phyloP scores from a whole-genome alignment of 208 protist genomes.

The Strigomonas galati region DNA sequence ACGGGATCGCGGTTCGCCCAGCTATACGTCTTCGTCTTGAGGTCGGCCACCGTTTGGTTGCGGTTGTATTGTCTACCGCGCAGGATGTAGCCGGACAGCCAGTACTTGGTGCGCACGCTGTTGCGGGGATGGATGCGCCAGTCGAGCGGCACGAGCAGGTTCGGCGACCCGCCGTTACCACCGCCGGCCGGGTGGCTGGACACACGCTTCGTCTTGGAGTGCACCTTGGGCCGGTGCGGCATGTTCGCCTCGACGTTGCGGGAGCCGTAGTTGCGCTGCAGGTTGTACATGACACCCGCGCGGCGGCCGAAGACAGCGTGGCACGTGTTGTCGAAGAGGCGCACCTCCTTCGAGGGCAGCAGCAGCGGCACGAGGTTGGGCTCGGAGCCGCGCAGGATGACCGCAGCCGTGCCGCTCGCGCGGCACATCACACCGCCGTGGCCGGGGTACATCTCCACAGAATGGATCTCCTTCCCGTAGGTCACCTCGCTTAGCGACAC shows the following conservation, averaged over 20 bases:
- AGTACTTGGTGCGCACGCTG: slow-evolving; percentile 90
- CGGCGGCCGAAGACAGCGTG: slow-evolving; percentile 87
- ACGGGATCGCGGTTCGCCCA: slow-evolving; percentile 89
- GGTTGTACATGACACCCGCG: slow-evolving; percentile 87
- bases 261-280: slow-evolving; percentile 75
- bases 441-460: slow-evolving; percentile 90
- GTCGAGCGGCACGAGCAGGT: slow-evolving; percentile 88
- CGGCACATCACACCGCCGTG: slow-evolving; percentile 83
- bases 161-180: slow-evolving; percentile 81
- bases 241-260: slow-evolving; percentile 77
- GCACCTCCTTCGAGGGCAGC: slow-evolving; percentile 89
- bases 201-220: slow-evolving; percentile 86
- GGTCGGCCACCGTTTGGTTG: slow-evolving; percentile 79
- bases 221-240: slow-evolving; percentile 80
- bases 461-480: slow-evolving; percentile 90
- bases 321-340: slow-evolving; percentile 85
- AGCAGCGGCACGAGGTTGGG: slow-evolving; percentile 86
- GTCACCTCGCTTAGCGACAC: slow-evolving; percentile 84
- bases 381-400: slow-evolving; percentile 84
- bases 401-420: slow-evolving; percentile 78
- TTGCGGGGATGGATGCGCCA: slow-evolving; percentile 88
- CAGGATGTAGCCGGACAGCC: slow-evolving; percentile 91
- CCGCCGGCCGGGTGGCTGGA: slow-evolving; percentile 85
- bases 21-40: slow-evolving; percentile 90
- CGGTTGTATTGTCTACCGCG: slow-evolving; percentile 86